Base-by-base conservation (phyloP, 306 rosid genomes). In the Parietaria judaica region DNA sequence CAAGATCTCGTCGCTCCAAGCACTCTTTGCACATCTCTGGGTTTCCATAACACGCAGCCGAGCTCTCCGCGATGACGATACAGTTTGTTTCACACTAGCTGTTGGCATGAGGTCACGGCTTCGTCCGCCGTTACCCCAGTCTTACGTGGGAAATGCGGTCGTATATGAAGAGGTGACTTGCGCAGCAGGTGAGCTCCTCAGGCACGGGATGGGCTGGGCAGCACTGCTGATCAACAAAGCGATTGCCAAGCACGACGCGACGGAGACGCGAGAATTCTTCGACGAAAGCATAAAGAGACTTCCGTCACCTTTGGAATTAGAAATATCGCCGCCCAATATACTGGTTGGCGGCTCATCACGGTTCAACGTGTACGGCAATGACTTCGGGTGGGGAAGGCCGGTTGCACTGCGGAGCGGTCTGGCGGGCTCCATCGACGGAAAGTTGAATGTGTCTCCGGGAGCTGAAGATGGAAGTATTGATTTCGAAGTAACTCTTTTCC, bases 401-500 rank as follows among this genome's bases (percentile, higher is more conserved):
- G 51, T 78, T n/a, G 83, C 70, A 0, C 75, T 81, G 15, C 16
- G 79, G 51, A 71, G 72, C 36, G 86, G 80, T n/a, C 3, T 9
- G 1, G 61, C 57, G 3, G 63, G 63, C 53, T 65, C 65, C 14
- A 1, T 0, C 4, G 12, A 59, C 15, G 81, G 79, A 34, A 75
- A 45, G 68, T 6, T 79, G 47, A 56, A 34, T 14, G 17, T 69
- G 50, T 70, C n/a, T 57, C 64, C 50, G 3, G 84, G 84, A 14
- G 57, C 63, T 3, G 84, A 75, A 34, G 79, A 70, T 66, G 81
- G 83, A 1, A 72, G 81, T 11, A 56, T 75, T n/a, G 84, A 78
- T 54, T 14, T 78, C 68, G 81, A 75, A 60, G 64, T 43, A n/a
- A 72, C 68, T 14, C 77, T 78, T 49, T 36, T 61, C 23, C 39